Percentiles rank a stretch among this genome's conserved stretches.
Evolutionary conservation across 169 alveolate genomes (phyloP).

Genomic region (Cryptosporidium meleagridis): DNA sequence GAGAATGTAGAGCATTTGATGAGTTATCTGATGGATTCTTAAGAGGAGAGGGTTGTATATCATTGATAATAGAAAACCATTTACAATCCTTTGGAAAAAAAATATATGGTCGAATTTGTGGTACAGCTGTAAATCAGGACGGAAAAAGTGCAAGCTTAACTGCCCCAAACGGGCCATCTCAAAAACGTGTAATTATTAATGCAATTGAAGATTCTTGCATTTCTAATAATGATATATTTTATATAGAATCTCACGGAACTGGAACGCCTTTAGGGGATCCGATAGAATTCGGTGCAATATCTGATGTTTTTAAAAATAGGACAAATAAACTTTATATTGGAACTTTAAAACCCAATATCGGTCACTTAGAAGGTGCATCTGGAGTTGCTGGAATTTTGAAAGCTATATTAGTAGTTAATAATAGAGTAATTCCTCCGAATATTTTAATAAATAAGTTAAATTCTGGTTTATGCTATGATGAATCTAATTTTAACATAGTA

Average conservation of each 20-base stretch:
- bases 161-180: slow-evolving; percentile 75
- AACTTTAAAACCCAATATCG: slow-evolving; percentile 79
- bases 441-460: slow-evolving; percentile 78
- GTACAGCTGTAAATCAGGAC: slow-evolving; percentile 71
- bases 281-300: slow-evolving; percentile 82
- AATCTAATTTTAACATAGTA: not conserved
- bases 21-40: slow-evolving; percentile 82
- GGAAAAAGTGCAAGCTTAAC: slow-evolving; percentile 74
- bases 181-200: slow-evolving; percentile 33
- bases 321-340: slow-evolving; percentile 70
- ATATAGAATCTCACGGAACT: slow-evolving; percentile 83
- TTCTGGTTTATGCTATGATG: slow-evolving; percentile 45
- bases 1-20: slow-evolving; percentile 83
- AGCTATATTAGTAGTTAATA: slow-evolving; percentile 68
- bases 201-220: slow-evolving; percentile 75
- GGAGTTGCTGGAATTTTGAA: slow-evolving; percentile 80
- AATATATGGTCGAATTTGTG: slow-evolving; percentile 57
- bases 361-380: slow-evolving; percentile 81
- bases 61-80: slow-evolving; percentile 67
- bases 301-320: slow-evolving; percentile 75
- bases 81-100: not conserved
- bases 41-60: slow-evolving; percentile 83
- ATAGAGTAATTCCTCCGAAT: slow-evolving; percentile 78
- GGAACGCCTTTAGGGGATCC: slow-evolving; percentile 87
- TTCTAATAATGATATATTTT: slow-evolving; percentile 53